phyloP scores from a whole-genome alignment of 2,329 filamentous ascomycete species.

The Diaporthe ampelina region DNA sequence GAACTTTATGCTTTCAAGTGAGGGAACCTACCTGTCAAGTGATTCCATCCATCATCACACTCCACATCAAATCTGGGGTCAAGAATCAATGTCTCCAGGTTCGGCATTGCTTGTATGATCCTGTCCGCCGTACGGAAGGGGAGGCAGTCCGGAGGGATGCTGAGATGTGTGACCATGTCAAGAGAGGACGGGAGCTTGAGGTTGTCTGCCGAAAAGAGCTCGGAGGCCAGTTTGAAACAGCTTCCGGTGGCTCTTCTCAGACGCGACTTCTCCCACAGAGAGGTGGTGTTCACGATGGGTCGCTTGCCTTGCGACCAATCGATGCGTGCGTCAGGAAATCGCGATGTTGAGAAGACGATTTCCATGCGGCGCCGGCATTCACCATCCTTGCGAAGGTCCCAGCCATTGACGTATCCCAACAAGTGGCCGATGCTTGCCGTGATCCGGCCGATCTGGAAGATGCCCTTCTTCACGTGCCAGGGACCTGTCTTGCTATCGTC shows the following conservation, averaged over 20 bases:
- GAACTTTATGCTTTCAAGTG: too few species aligned
- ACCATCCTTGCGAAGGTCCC: neutral
- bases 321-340: neutral
- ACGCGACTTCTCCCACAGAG: neutral
- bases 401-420: neutral
- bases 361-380: neutral
- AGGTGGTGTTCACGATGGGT: neutral
- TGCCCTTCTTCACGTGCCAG: neutral
- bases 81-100: neutral
- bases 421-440: neutral
- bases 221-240: neutral
- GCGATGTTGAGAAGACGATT: neutral
- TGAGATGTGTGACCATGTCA: neutral
- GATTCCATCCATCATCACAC: neutral
- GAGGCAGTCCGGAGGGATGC: neutral
- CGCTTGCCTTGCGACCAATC: neutral
- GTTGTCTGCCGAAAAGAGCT: neutral
- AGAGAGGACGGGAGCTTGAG: neutral
- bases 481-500: neutral
- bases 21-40: neutral
- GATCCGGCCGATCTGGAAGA: neutral
- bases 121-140: neutral
- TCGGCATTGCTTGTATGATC: neutral
- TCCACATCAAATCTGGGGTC: neutral
- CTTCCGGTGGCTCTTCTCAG: rapidly evolving